These are phyloP conservation scores for Peniophora sp. DNA, from an alignment of 1,284 basidiomycete genomes.

Conservation along the genomic window DNA sequence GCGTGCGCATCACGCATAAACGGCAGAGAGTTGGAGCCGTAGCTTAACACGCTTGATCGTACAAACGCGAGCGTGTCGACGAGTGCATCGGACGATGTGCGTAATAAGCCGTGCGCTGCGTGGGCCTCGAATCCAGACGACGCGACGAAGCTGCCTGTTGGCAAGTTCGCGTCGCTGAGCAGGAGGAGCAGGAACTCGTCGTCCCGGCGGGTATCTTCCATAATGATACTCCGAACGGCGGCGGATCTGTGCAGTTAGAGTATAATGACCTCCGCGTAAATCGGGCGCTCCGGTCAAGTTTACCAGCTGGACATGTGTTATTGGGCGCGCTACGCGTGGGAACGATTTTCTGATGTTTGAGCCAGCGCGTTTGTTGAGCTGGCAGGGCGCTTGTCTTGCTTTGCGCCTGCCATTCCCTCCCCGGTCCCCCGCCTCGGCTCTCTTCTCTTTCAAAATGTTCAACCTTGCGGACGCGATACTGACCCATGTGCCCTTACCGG, in stretches of 20 bases:
- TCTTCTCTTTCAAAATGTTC: conserved; percentile 24
- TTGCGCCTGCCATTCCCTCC: conserved; percentile 7
- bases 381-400: conserved; percentile 15
- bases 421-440: conserved; percentile 25
- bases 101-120: conserved; percentile 67
- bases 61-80: conserved; percentile 51
- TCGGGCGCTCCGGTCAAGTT: no score
- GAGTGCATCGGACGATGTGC: conserved; percentile 23
- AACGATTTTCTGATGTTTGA: neutral
- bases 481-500: conserved; percentile 39
- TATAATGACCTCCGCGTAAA: no score
- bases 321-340: neutral
- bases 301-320: neutral
- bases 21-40: conserved; percentile 66
- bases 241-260: no score
- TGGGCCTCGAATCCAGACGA: conserved; percentile 92
- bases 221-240: neutral
- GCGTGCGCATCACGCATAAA: conserved; percentile 71
- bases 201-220: conserved; percentile 18
- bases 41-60: conserved; percentile 63
- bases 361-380: neutral
- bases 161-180: conserved; percentile 77
- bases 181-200: conserved; percentile 66
- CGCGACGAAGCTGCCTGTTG: conserved; percentile 86
- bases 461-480: conserved; percentile 64